Conservation (phyloP, 2,329 filamentous ascomycete species). For the Diplodia seriata region DNA sequence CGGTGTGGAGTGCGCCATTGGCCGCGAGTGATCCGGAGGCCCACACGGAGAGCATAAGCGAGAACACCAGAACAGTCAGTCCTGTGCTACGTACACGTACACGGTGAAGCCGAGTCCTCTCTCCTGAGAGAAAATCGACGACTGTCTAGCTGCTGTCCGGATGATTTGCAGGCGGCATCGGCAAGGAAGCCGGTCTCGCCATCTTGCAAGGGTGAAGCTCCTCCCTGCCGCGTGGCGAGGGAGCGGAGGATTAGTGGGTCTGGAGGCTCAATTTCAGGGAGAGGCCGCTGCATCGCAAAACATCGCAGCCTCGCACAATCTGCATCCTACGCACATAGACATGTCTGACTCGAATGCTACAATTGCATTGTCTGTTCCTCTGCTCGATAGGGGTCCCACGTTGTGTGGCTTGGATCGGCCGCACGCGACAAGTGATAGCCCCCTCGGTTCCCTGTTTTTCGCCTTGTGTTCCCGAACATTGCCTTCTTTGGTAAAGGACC, state of each 20-base stretch:
- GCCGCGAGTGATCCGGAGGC: not conserved
- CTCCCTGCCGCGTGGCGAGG: not conserved
- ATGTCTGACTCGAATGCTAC: not conserved
- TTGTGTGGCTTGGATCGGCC: slow-evolving; percentile 5
- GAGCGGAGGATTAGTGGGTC: not conserved
- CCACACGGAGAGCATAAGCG: not conserved
- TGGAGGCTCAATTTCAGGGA: not conserved
- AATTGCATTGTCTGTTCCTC: not conserved
- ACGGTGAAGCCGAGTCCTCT: not conserved
- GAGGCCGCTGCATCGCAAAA: not conserved
- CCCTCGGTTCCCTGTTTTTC: slow-evolving; percentile 5
- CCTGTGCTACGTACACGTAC: not conserved
- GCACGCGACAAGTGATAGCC: slow-evolving; percentile 12
- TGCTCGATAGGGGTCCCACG: slow-evolving; percentile 1
- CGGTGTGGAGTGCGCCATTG: not conserved
- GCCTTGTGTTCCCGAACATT: slow-evolving; percentile 19
- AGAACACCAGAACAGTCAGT: not conserved
- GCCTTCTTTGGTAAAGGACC: slow-evolving; percentile 10
- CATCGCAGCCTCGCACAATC: not conserved
- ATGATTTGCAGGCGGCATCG: not conserved
- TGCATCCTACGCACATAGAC: not conserved
- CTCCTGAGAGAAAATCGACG: not conserved
- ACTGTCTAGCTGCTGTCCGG: not conserved
- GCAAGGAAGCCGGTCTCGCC: no score
- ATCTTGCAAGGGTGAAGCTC: not conserved